phyloP scores from a whole-genome alignment of 2,329 filamentous ascomycete genomes.

The Trichophyton equinum region DNA sequence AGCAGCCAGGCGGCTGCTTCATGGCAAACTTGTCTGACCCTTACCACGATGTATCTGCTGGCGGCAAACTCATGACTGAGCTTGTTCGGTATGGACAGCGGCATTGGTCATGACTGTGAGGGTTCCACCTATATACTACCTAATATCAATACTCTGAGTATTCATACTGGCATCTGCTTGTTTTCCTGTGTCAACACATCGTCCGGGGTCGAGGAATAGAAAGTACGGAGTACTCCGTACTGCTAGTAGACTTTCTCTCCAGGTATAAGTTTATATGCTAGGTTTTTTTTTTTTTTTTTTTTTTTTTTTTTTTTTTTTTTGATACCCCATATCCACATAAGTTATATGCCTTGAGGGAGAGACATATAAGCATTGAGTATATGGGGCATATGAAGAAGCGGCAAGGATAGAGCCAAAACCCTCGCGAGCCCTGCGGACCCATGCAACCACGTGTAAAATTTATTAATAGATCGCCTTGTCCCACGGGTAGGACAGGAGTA shows the following conservation, averaged over 20 bases:
- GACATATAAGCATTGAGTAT: neutral
- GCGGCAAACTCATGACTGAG: constrained; percentile 17
- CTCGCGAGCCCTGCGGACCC: neutral
- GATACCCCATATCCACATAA: neutral
- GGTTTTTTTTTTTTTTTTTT: too few species aligned
- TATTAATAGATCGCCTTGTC: neutral
- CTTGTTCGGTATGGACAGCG: constrained; percentile 13
- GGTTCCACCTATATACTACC: neutral
- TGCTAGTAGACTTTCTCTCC: neutral
- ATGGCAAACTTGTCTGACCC: constrained; percentile 11
- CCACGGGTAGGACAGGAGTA: neutral
- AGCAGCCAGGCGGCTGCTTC: constrained; percentile 13
- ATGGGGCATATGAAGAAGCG: neutral
- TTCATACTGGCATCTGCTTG: neutral
- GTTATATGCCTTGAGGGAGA: neutral
- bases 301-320: too few species aligned
- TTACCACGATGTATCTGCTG: constrained; percentile 18
- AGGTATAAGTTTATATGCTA: neutral
- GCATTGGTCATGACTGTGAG: constrained; percentile 9
- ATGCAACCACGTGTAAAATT: neutral
- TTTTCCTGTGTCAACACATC: too few species aligned
- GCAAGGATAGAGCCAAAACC: neutral
- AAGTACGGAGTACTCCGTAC: too few species aligned
- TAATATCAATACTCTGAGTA: neutral
- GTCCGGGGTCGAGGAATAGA: too few species aligned